These are phyloP conservation scores for Ophioceras dolichostomum DNA, from an alignment of 2,329 filamentous ascomycete species.

Conservation along the genomic window DNA sequence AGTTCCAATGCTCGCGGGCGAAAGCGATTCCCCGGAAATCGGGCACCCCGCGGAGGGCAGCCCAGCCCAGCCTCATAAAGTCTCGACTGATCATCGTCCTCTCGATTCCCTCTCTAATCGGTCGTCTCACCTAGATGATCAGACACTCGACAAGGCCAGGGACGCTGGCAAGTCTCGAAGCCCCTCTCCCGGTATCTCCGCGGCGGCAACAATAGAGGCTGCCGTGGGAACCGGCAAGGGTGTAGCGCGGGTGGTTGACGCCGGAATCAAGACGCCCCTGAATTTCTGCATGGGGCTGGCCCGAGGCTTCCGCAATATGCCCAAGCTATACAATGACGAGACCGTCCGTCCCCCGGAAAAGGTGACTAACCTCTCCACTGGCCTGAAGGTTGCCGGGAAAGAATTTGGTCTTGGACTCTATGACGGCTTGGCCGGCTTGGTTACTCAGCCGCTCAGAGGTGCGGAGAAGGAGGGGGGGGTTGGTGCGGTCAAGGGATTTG, in stretches of 20 bases:
- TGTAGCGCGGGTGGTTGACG: slow-evolving; percentile 58
- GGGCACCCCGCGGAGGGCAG: not conserved
- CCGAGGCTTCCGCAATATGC: slow-evolving; percentile 80
- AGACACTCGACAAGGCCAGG: slow-evolving; percentile 24
- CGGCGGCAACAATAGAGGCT: slow-evolving; percentile 51
- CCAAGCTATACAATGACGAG: slow-evolving; percentile 73
- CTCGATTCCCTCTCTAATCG: not conserved
- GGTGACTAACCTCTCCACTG: slow-evolving; percentile 65
- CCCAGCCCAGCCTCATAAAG: too few species aligned
- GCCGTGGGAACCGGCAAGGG: slow-evolving; percentile 58
- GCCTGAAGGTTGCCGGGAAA: slow-evolving; percentile 65
- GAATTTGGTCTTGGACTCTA: slow-evolving; percentile 69
- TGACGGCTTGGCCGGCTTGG: slow-evolving; percentile 66
- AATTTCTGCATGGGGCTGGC: slow-evolving; percentile 75
- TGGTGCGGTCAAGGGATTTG: slow-evolving; percentile 65
- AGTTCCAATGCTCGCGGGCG: too few species aligned
- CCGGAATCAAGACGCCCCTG: slow-evolving; percentile 70
- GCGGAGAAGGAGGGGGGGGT: slow-evolving; percentile 27
- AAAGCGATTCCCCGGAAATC: not conserved
- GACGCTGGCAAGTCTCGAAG: slow-evolving; percentile 37
- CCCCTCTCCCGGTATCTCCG: slow-evolving; percentile 11
- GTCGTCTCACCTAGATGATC: not conserved
- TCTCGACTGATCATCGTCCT: too few species aligned
- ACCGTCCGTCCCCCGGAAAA: slow-evolving; percentile 68
- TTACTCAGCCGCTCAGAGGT: slow-evolving; percentile 60